A percentile compares a stretch with the other conserved stretches of the same genome.
phyloP scores from a whole-genome alignment of 768 basidiomycete genomes.

The Dendrothele bispora region DNA sequence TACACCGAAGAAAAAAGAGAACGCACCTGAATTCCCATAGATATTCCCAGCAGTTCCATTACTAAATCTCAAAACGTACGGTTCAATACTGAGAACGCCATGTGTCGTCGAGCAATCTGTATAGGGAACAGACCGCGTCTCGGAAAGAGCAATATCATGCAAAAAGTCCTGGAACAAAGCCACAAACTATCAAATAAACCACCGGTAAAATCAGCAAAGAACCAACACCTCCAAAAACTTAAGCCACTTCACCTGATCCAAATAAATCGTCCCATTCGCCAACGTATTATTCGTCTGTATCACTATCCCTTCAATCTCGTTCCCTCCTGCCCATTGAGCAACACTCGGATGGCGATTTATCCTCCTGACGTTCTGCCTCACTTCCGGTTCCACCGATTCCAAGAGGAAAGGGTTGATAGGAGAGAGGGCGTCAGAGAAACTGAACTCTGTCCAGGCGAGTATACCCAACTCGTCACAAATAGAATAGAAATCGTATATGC shows the following conservation, averaged over 20 bases:
- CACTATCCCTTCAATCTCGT: constrained; percentile 60
- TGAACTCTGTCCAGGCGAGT: constrained; percentile 61
- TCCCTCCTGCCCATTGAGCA: constrained; percentile 61
- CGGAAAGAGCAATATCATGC: constrained; percentile 44
- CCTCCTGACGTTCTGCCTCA: constrained; percentile 55
- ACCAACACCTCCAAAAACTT: background rate
- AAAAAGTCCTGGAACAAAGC: constrained; percentile 54
- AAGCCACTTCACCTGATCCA: constrained; percentile 20
- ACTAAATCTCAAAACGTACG: constrained; percentile 48
- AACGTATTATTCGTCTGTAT: constrained; percentile 32
- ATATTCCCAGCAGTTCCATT: constrained; percentile 53
- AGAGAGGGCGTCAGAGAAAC: constrained; percentile 57
- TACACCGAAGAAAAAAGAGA: background rate
- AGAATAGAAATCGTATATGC: constrained; percentile 56
- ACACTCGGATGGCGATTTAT: constrained; percentile 58
- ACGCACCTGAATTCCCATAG: constrained; percentile 53
- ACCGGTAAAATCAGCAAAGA: background rate
- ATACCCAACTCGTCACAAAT: constrained; percentile 62
- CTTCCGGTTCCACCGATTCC: constrained; percentile 51
- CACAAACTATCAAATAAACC: constrained; percentile 35
- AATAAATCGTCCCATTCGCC: constrained; percentile 44
- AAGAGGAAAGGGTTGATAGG: constrained; percentile 55
- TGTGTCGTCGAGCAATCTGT: constrained; percentile 61
- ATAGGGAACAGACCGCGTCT: constrained; percentile 51
- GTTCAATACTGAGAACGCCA: constrained; percentile 57